These are phyloP conservation scores for Fraxinus greggii DNA, from an alignment of 305 asterid species.

Conservation along the genomic window DNA sequence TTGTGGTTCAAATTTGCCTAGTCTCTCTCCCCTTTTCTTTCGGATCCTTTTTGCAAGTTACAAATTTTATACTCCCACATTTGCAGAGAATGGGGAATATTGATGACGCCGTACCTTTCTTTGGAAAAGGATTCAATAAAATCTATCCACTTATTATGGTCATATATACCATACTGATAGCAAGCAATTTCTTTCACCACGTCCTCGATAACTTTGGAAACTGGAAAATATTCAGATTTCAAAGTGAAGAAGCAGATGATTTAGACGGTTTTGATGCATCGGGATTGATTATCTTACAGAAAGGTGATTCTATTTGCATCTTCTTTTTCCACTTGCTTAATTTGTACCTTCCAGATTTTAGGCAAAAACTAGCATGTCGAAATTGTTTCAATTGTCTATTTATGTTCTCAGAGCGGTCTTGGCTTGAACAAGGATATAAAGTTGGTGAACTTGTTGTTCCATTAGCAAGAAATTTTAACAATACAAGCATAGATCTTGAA, in stretches of 20 bases:
- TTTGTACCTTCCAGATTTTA: neutral
- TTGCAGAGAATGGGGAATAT: constrained; percentile 87
- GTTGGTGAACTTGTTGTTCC: constrained; percentile 81
- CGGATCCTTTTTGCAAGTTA: constrained; percentile 21
- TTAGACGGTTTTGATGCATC: constrained; percentile 67
- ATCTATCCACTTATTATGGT: constrained; percentile 81
- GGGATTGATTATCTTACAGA: constrained; percentile 62
- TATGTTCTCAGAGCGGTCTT: constrained; percentile 52
- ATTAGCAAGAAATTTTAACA: constrained; percentile 66
- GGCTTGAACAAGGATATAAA: constrained; percentile 72
- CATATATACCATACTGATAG: constrained; percentile 61
- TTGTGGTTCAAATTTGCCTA: neutral
- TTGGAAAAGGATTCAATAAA: constrained; percentile 73
- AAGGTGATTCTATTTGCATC: constrained; percentile 36
- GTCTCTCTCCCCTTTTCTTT: neutral
- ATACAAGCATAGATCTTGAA: constrained; percentile 51
- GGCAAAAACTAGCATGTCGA: neutral
- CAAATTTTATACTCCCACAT: constrained; percentile 11
- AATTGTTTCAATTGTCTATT: neutral
- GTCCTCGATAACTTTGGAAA: constrained; percentile 55
- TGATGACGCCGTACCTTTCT: constrained; percentile 82
- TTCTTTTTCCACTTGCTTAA: constrained; percentile 7
- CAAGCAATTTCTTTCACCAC: constrained; percentile 64
- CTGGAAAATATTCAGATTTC: constrained; percentile 67
- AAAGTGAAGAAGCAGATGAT: constrained; percentile 59